Evolutionary conservation across 2,329 filamentous ascomycete species (phyloP).

Genomic region (Colletotrichum sp.): DNA sequence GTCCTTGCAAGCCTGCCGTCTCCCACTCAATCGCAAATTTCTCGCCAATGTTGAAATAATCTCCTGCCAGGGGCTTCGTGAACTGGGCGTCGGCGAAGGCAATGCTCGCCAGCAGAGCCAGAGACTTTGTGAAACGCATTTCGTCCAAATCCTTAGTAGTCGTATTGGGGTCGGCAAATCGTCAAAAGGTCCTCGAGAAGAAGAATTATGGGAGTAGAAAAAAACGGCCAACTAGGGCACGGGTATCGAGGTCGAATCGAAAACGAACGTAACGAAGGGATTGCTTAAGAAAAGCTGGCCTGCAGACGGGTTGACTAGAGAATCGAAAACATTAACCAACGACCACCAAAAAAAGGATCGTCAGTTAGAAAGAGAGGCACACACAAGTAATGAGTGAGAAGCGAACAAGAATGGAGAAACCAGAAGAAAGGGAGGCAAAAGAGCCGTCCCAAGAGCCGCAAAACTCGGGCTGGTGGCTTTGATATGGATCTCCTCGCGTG

Average conservation of each 20-base stretch:
- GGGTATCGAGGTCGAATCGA: conserved; percentile 1
- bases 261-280: conserved; percentile 8
- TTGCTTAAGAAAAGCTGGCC: conserved; percentile 9
- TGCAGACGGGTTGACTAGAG: conserved; percentile 12
- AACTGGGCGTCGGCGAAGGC: conserved; percentile 22
- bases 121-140: conserved; percentile 17
- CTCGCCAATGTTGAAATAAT: conserved; percentile 11
- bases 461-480: not conserved
- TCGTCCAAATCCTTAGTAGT: not conserved
- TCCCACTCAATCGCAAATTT: conserved; percentile 25
- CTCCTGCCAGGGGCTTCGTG: conserved; percentile 12
- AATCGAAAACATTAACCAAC: not conserved
- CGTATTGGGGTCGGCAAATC: not conserved
- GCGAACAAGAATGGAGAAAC: conserved; percentile 7
- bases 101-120: conserved; percentile 4
- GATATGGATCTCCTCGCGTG: conserved; percentile 10
- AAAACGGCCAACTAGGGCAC: conserved; percentile 9
- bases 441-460: not conserved
- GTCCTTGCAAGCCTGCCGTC: conserved; percentile 23
- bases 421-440: not conserved
- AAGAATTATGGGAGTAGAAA: not conserved
- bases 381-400: conserved; percentile 15
- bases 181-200: not conserved
- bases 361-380: conserved; percentile 9
- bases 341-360: conserved; percentile 8